These are phyloP conservation scores for Vigna angularis DNA, from an alignment of 306 rosid species.

Conservation along the genomic window DNA sequence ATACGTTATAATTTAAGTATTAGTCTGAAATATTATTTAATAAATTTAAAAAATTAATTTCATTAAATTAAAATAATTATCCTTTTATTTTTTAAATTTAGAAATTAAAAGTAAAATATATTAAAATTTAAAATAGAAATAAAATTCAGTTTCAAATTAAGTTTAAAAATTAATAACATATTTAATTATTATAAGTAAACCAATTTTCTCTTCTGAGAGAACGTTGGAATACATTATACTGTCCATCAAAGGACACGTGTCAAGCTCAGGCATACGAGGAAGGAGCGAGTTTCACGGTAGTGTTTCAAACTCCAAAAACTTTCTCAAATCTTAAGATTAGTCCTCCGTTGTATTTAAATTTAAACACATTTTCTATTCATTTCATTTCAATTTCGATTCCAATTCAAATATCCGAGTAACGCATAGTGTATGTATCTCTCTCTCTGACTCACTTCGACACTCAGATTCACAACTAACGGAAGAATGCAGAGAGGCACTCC, in stretches of 20 bases:
- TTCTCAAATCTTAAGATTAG: neutral
- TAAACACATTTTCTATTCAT: neutral
- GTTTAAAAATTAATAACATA: too few relatives aligned
- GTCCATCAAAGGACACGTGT: slow-evolving; percentile 2
- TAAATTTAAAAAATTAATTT: too few relatives aligned
- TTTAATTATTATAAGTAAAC: too few relatives aligned
- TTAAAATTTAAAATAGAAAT: too few relatives aligned
- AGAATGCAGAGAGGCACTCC: slow-evolving; percentile 65
- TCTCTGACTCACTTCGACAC: neutral
- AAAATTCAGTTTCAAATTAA: too few relatives aligned
- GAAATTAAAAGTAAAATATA: too few relatives aligned
- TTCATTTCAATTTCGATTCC: slow-evolving; percentile 13
- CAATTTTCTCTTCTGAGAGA: too few relatives aligned
- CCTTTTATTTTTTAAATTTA: too few relatives aligned
- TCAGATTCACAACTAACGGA: neutral
- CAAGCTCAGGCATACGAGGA: neutral
- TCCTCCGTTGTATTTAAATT: neutral
- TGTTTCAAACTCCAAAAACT: neutral
- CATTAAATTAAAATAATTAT: too few relatives aligned
- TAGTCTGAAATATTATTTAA: too few relatives aligned
- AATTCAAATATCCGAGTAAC: slow-evolving; percentile 9
- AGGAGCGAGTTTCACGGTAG: neutral
- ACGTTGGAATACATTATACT: neutral
- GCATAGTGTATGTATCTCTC: slow-evolving; percentile 3
- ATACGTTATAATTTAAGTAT: too few relatives aligned